A percentile compares a stretch with the other conserved stretches of the same genome.
These are phyloP conservation scores for Globisporangium cystogenes DNA, from an alignment of 352 stramenopile genomes.

Conservation along the genomic window DNA sequence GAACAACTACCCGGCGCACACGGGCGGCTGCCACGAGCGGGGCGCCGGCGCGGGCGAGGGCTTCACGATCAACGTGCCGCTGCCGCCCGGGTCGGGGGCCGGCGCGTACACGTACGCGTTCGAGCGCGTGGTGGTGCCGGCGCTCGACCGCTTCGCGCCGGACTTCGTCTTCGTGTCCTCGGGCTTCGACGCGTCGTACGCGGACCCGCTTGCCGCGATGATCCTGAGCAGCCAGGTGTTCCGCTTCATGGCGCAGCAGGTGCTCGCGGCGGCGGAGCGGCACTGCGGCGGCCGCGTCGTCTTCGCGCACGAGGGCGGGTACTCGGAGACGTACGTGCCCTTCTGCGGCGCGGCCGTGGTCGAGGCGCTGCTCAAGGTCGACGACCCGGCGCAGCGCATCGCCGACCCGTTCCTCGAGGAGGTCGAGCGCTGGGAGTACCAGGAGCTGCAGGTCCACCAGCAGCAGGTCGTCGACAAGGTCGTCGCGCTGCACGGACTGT, in stretches of 20 bases:
- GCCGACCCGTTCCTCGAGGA: conserved; percentile 55
- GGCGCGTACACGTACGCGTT: conserved; percentile 77
- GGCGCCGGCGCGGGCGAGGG: conserved; percentile 30
- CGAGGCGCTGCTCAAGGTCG: conserved; percentile 55
- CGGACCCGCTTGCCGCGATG: conserved; percentile 79
- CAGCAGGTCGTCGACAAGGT: conserved; percentile 7
- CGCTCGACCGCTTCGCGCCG: conserved; percentile 61
- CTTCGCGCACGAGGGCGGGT: conserved; percentile 78
- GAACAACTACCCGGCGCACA: conserved; percentile 77
- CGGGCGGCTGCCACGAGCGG: conserved; percentile 33
- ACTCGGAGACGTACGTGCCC: conserved; percentile 87
- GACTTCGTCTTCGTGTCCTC: conserved; percentile 78
- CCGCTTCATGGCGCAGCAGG: conserved; percentile 49
- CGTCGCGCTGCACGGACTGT: too few species aligned
- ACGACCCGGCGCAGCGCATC: conserved; percentile 35
- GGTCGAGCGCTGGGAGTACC: conserved; percentile 67
- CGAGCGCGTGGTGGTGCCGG: conserved; percentile 54
- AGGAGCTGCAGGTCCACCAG: conserved; percentile 73
- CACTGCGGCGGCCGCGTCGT: conserved; percentile 54
- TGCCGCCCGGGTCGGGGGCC: conserved; percentile 69
- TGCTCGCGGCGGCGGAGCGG: conserved; percentile 36
- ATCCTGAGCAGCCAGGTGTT: conserved; percentile 78
- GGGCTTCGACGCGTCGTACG: conserved; percentile 75
- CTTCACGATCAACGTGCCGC: conserved; percentile 81
- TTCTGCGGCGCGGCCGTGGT: conserved; percentile 85